Percentiles rank a stretch among this genome's conserved stretches.
phyloP scores from a whole-genome alignment of 83 land plant species.

The Larix sibirica region DNA sequence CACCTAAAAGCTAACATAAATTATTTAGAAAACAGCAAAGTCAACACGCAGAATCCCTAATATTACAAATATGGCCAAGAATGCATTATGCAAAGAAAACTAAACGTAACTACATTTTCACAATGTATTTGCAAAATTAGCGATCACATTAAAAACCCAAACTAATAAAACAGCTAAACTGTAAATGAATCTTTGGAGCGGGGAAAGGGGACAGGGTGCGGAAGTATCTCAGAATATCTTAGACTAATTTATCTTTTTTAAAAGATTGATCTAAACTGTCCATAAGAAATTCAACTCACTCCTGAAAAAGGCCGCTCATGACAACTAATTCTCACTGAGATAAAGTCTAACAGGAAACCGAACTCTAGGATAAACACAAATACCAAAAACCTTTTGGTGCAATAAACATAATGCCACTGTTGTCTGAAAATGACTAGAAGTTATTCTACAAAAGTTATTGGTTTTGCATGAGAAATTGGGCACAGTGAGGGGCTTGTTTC shows the following conservation, averaged over 20 bases:
- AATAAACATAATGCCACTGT: background rate
- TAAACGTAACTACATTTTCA: background rate
- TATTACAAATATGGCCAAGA: background rate
- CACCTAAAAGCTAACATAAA: constrained; percentile 43
- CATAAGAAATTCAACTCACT: background rate
- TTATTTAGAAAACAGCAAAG: background rate
- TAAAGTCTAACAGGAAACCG: background rate
- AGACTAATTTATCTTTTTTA: background rate
- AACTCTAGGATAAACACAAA: background rate
- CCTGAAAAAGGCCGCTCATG: background rate
- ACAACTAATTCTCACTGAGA: background rate
- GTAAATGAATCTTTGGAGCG: no score
- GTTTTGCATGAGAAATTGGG: background rate
- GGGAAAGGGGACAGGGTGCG: background rate
- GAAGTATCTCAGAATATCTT: background rate
- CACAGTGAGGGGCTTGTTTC: no score
- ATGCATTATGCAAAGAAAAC: background rate
- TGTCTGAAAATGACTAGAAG: background rate
- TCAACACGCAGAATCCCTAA: background rate
- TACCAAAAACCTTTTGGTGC: background rate
- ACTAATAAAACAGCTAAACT: no score
- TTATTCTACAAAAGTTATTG: background rate
- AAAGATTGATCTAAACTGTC: background rate
- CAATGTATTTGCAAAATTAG: background rate
- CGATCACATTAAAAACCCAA: no score